Evolutionary conservation across 1,284 basidiomycete species (phyloP).

Genomic region (Cutaneotrichosporon spelunceum): DNA sequence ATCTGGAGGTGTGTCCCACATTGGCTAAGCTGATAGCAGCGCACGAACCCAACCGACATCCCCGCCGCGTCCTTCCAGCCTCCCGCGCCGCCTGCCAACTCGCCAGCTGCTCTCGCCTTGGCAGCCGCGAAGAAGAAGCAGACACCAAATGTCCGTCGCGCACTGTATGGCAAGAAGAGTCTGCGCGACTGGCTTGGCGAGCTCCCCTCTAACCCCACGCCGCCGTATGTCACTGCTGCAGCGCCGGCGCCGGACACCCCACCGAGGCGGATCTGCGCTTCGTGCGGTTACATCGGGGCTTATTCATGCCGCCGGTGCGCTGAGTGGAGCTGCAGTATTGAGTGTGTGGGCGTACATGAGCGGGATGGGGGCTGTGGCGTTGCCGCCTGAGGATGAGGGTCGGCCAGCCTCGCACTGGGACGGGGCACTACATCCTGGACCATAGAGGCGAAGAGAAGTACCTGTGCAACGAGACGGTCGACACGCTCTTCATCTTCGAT

Average conservation of each 20-base stretch:
- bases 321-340: conserved; percentile 42
- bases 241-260: conserved; percentile 35
- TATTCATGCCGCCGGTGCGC: conserved; percentile 41
- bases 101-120: conserved; percentile 6
- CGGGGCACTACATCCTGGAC: too few relatives aligned
- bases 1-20: conserved; percentile 42
- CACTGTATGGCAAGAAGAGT: conserved; percentile 44
- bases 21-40: conserved; percentile 24
- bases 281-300: conserved; percentile 43
- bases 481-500: not conserved
- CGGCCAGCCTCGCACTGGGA: too few relatives aligned
- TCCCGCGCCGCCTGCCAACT: conserved; percentile 7
- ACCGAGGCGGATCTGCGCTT: conserved; percentile 37
- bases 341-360: conserved; percentile 39
- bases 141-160: conserved; percentile 44
- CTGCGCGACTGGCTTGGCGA: conserved; percentile 50
- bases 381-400: too few relatives aligned
- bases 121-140: conserved; percentile 45
- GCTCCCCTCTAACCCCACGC: conserved; percentile 34
- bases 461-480: not conserved
- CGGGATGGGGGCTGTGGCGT: conserved; percentile 48
- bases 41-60: conserved; percentile 50
- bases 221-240: conserved; percentile 39
- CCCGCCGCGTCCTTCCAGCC: conserved; percentile 43
- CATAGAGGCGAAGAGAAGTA: not conserved